These are phyloP conservation scores for Penicillium soppii DNA, from an alignment of 495 filamentous ascomycete genomes.

Conservation along the genomic window DNA sequence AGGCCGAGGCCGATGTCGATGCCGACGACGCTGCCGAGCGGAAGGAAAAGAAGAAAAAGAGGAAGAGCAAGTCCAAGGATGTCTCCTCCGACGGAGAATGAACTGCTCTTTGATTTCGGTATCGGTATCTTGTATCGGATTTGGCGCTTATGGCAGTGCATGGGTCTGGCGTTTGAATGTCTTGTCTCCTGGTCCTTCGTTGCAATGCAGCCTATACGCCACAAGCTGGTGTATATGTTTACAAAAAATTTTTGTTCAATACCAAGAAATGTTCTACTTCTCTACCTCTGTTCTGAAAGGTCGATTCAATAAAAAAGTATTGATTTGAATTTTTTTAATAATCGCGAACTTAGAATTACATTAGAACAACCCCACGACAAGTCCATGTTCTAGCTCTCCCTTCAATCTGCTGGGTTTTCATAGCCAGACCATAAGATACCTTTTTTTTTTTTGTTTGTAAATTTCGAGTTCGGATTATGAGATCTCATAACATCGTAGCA, in stretches of 20 bases:
- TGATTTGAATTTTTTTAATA: too few species aligned
- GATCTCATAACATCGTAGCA: too few species aligned
- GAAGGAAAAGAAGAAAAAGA: conserved; percentile 49
- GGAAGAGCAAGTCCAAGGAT: conserved; percentile 47
- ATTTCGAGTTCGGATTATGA: too few species aligned
- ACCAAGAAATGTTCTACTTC: conserved; percentile 7
- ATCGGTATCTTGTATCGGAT: conserved; percentile 20
- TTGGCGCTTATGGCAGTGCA: conserved; percentile 36
- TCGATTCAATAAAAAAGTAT: too few species aligned
- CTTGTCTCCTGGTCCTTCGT: conserved; percentile 15
- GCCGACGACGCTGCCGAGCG: conserved; percentile 35
- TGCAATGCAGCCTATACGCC: conserved; percentile 9
- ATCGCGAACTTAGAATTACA: too few species aligned
- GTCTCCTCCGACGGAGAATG: conserved; percentile 34
- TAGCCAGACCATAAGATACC: too few species aligned
- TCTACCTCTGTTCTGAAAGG: background rate
- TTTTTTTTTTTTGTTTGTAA: too few species aligned
- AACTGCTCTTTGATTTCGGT: conserved; percentile 17
- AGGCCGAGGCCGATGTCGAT: conserved; percentile 36
- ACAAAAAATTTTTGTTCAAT: conserved; percentile 17
- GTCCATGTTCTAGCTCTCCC: too few species aligned
- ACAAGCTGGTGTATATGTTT: conserved; percentile 16
- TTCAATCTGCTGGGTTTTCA: too few species aligned
- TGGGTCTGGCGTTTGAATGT: conserved; percentile 30
- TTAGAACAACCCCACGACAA: too few species aligned